phyloP scores from a whole-genome alignment of 2,329 filamentous ascomycete species.

The Diplodia intermedia region DNA sequence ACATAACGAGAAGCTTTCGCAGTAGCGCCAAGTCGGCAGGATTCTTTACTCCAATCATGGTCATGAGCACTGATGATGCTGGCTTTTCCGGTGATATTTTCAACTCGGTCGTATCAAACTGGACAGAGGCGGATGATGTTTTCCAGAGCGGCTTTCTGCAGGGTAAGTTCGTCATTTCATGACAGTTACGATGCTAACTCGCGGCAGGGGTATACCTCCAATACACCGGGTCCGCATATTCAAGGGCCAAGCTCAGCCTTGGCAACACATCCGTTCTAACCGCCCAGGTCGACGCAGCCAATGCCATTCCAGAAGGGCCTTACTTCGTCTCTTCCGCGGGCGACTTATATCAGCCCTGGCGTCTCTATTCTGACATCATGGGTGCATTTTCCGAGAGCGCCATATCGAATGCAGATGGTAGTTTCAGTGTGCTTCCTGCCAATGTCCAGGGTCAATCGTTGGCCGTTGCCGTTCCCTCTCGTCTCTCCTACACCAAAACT shows the following conservation, averaged over 20 bases:
- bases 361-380: conserved; percentile 58
- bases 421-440: conserved; percentile 55
- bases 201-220: conserved; percentile 39
- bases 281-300: not conserved
- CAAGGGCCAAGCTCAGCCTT: conserved; percentile 2
- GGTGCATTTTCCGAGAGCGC: conserved; percentile 59
- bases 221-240: conserved; percentile 25
- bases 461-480: conserved; percentile 63
- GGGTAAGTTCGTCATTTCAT: conserved; percentile 34
- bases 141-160: conserved; percentile 51
- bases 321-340: conserved; percentile 59
- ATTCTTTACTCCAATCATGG: conserved; percentile 49
- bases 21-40: conserved; percentile 36
- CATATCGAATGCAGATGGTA: conserved; percentile 48
- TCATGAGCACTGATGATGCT: conserved; percentile 42
- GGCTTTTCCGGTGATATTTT: conserved; percentile 39
- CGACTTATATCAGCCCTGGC: conserved; percentile 57
- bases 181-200: not conserved
- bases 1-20: conserved; percentile 37
- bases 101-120: conserved; percentile 39
- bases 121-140: conserved; percentile 50
- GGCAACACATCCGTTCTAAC: conserved; percentile 8
- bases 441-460: conserved; percentile 53
- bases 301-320: conserved; percentile 53
- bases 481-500: conserved; percentile 64